Evolutionary conservation across 805 yeast species (phyloP).

Genomic region (Kluyveromyces wickerhamii): DNA sequence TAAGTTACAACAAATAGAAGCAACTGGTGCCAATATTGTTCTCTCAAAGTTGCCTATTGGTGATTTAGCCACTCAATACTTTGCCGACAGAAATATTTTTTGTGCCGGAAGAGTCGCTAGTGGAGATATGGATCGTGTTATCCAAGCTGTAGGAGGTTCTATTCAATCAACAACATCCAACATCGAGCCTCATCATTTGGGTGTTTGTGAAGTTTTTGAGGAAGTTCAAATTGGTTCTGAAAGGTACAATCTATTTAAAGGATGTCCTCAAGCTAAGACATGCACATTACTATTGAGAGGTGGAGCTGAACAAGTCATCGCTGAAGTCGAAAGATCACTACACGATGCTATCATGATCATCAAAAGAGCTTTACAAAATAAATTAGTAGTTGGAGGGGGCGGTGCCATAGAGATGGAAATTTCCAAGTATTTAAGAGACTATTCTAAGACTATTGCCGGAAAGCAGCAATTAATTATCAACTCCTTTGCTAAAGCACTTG

Average conservation of each 20-base stretch:
- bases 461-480: conserved; percentile 89
- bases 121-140: conserved; percentile 89
- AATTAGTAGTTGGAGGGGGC: conserved; percentile 92
- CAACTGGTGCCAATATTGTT: conserved; percentile 86
- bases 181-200: conserved; percentile 62
- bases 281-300: conserved; percentile 93
- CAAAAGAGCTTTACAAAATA: conserved; percentile 84
- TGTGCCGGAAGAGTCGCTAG: conserved; percentile 92
- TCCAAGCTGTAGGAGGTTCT: conserved; percentile 89
- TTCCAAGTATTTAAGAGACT: conserved; percentile 79
- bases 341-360: conserved; percentile 99
- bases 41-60: conserved; percentile 95
- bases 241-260: conserved; percentile 86
- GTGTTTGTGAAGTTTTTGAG: conserved; percentile 79
- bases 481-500: conserved; percentile 91
- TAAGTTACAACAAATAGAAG: conserved; percentile 75
- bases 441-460: conserved; percentile 83
- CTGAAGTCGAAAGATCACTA: conserved; percentile 94
- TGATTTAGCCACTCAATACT: conserved; percentile 96
- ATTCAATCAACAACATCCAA: conserved; percentile 74
- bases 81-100: conserved; percentile 91
- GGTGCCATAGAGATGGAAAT: conserved; percentile 99
- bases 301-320: conserved; percentile 96
- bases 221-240: conserved; percentile 95
- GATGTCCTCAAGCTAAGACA: conserved; percentile 87